Conservation (phyloP, 2,329 filamentous ascomycete genomes). For the Aspergillus ibericus region DNA sequence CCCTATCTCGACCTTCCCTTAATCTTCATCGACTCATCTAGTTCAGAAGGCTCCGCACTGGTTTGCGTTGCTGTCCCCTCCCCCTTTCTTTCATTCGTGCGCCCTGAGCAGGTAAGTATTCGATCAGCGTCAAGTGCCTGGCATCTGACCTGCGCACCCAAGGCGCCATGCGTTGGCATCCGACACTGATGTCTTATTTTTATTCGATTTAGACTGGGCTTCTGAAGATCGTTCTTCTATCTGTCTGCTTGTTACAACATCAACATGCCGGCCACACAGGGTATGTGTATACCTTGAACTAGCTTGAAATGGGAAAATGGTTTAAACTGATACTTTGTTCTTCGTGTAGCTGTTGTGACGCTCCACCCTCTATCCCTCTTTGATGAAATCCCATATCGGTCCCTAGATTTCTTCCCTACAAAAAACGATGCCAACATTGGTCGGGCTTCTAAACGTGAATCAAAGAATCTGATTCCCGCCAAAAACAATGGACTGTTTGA, state of each 20-base stretch:
- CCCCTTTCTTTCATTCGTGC: background rate
- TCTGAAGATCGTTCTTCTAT: background rate
- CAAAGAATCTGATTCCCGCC: conserved; percentile 36
- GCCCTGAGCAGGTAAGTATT: background rate
- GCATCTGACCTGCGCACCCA: background rate
- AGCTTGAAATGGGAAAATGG: background rate
- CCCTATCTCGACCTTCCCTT: background rate
- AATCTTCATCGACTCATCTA: background rate
- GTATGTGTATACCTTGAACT: conserved; percentile 16
- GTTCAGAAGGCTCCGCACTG: background rate
- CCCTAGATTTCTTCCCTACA: conserved; percentile 31
- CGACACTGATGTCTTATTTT: background rate
- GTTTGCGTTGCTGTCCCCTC: background rate
- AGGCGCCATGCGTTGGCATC: background rate
- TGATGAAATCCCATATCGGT: conserved; percentile 31
- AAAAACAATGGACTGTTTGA: conserved; percentile 47
- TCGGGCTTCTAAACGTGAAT: conserved; percentile 42
- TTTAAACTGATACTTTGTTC: conserved; percentile 10
- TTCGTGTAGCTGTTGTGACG: conserved; percentile 33
- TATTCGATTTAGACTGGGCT: background rate
- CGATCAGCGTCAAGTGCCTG: background rate
- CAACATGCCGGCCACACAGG: conserved; percentile 26
- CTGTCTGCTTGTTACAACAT: background rate
- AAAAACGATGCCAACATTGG: conserved; percentile 38
- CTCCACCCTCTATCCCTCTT: conserved; percentile 30